Percentiles rank a stretch among this genome's conserved stretches.
Conservation (phyloP, 2,329 filamentous ascomycete genomes). For the Whalleya microplaca region DNA sequence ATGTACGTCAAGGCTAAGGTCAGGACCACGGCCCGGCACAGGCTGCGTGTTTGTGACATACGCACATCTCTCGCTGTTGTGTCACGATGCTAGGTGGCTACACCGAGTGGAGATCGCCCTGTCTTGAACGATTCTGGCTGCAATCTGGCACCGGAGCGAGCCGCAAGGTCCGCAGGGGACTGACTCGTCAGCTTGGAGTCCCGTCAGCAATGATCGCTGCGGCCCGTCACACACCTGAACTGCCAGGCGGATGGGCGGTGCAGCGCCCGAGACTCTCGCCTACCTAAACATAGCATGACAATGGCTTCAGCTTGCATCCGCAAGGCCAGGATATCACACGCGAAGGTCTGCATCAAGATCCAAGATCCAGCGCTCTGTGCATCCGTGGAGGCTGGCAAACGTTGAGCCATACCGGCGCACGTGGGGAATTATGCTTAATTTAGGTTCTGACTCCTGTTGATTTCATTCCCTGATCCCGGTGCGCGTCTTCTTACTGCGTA, state of each 20-base stretch:
- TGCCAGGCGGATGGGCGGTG: conserved; percentile 11
- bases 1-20: neutral
- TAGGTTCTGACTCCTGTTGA: neutral
- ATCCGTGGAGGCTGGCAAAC: neutral
- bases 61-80: conserved; percentile 5
- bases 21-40: neutral
- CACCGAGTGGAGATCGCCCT: conserved; percentile 8
- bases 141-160: conserved; percentile 6
- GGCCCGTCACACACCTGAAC: neutral
- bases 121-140: conserved; percentile 5
- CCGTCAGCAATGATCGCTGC: conserved; percentile 6
- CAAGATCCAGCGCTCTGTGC: neutral
- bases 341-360: conserved; percentile 1
- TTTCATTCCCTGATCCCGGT: neutral
- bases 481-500: neutral
- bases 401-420: conserved; percentile 1
- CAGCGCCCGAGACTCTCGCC: conserved; percentile 1
- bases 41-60: neutral
- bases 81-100: conserved; percentile 6
- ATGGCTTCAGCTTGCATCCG: neutral
- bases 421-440: conserved; percentile 13
- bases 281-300: neutral
- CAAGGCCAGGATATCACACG: neutral
- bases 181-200: conserved; percentile 2
- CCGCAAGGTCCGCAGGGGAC: neutral